Conservation (phyloP, 352 stramenopile species). For the Phytophthora citrophthora region DNA sequence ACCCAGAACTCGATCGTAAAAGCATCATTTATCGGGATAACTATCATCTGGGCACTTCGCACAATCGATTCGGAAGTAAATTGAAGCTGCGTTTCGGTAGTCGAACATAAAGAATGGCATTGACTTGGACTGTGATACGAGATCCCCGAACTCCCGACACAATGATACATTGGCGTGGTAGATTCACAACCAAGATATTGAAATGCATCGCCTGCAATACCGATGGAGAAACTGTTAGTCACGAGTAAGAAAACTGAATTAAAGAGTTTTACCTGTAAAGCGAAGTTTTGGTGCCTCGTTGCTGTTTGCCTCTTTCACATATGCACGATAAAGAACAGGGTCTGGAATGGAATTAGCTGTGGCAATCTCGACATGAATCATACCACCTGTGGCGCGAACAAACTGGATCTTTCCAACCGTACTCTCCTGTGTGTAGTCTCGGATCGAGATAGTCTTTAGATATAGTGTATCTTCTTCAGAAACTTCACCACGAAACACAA, state of each 20-base stretch:
- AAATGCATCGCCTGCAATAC: constrained; percentile 31
- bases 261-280: constrained; percentile 43
- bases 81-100: constrained; percentile 40
- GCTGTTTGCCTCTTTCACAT: constrained; percentile 22
- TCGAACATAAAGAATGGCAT: constrained; percentile 34
- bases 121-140: constrained; percentile 16
- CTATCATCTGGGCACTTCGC: constrained; percentile 34
- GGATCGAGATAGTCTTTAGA: constrained; percentile 43
- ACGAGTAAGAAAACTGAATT: not conserved
- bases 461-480: constrained; percentile 40
- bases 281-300: constrained; percentile 7
- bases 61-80: constrained; percentile 38
- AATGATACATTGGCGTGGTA: constrained; percentile 35
- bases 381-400: constrained; percentile 48
- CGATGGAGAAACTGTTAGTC: not conserved
- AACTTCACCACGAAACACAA: constrained; percentile 43
- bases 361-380: constrained; percentile 37
- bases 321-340: constrained; percentile 42
- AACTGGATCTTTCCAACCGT: constrained; percentile 29
- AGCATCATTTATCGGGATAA: constrained; percentile 13
- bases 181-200: constrained; percentile 41
- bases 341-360: constrained; percentile 1
- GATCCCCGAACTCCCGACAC: constrained; percentile 5
- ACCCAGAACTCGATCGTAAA: constrained; percentile 60
- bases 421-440: constrained; percentile 11